Percentiles rank a stretch among this genome's conserved stretches.
Conservation (phyloP, 1,284 basidiomycete species). For the Leccinum holopus region DNA sequence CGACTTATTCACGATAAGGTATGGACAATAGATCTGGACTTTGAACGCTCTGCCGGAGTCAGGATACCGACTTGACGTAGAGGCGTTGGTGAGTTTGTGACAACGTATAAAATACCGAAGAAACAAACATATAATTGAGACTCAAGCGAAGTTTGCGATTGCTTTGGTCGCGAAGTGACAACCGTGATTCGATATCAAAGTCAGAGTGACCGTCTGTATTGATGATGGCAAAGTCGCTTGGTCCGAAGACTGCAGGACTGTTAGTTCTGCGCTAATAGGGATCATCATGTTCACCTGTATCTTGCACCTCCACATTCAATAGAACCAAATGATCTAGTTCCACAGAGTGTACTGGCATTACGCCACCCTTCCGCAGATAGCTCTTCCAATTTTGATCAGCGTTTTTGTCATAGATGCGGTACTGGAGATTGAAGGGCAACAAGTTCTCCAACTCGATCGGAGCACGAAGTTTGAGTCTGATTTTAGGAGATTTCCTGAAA, state of each 20-base stretch:
- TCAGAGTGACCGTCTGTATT: conserved; percentile 93
- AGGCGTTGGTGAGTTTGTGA: conserved; percentile 2
- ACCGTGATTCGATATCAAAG: conserved; percentile 76
- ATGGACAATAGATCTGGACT: conserved; percentile 95
- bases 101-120: not conserved
- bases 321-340: conserved; percentile 92
- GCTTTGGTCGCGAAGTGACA: conserved; percentile 74
- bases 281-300: conserved; percentile 61
- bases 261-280: conserved; percentile 4
- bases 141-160: conserved; percentile 81
- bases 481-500: conserved; percentile 77
- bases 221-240: conserved; percentile 98
- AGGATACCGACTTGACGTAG: conserved; percentile 64
- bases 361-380: conserved; percentile 90
- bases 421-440: conserved; percentile 93
- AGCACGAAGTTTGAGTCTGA: conserved; percentile 87
- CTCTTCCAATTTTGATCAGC: conserved; percentile 90
- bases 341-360: conserved; percentile 97
- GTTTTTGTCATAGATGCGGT: conserved; percentile 96
- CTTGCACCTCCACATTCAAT: conserved; percentile 90
- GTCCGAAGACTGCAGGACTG: conserved; percentile 69
- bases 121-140: conserved; percentile 83
- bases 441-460: conserved; percentile 97
- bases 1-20: conserved; percentile 93
- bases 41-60: conserved; percentile 98